Base-by-base conservation (phyloP, 257 asterid species). In the Paraleonurus japonicus region DNA sequence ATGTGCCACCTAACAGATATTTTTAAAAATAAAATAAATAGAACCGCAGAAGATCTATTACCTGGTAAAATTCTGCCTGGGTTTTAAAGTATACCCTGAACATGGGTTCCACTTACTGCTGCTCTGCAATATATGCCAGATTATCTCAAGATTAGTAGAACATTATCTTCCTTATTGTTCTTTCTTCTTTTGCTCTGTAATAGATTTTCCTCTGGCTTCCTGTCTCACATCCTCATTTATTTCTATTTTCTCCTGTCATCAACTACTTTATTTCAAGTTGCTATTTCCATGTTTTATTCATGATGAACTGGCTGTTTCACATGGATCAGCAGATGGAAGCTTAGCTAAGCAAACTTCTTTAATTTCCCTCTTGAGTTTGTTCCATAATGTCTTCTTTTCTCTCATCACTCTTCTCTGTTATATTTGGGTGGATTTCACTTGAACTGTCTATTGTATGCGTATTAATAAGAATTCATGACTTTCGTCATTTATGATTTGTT, bases 41-140 rank as follows among this genome's bases (percentile, higher is more conserved):
- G n/a, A 54, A 71, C 39, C 35, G 51, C 30, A 37, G 50, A 62
- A 70, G 19, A 28, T 69, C 65, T 43, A 41, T 23, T 70, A 50
- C 30, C 73, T 43, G 63, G 22, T 65, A 15, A 62, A 51, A 4
- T 51, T 53, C 61, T 76, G 59, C 70, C 20, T 55, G 65, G 27
- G 72, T 35, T 24, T 13, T 65, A 20, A 61, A 55, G 60, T 67
- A 53, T 78, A 53, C 43, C 43, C 43, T 3, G 61, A 65, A 24
- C 65, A 19, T 20, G 26, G 22, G 24, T 68, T 71, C 51, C 32
- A 17, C 65, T 50, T 71, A 13, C 27, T 57, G 59, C 19, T 58
- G 68, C 53, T 66, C 60, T 65, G 19, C 55, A 9, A 22, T 65
- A 50, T 35, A 26, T 35, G 60, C 30, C 23, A 15, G 9, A 39